phyloP scores from a whole-genome alignment of 768 basidiomycete species.

The Mycena chlorophos region DNA sequence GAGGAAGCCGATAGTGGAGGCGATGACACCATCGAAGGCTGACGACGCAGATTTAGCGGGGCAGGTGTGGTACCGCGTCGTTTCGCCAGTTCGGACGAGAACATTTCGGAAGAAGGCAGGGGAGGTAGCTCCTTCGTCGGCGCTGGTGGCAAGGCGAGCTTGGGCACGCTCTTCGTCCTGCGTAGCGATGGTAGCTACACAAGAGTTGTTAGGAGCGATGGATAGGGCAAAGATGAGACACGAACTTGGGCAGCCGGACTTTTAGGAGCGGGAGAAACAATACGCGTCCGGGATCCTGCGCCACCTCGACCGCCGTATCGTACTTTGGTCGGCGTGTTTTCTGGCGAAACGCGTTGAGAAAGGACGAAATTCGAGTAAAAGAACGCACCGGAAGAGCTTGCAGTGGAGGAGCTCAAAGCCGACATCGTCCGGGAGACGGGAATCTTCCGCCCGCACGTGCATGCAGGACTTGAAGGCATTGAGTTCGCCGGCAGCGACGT shows the following conservation, averaged over 20 bases:
- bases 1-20: slow-evolving; percentile 9
- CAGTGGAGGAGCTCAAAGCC: not conserved
- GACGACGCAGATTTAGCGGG: not conserved
- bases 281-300: not conserved
- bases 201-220: not conserved
- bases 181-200: not conserved
- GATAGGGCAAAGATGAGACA: not conserved
- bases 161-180: not conserved
- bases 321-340: not conserved
- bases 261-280: not conserved
- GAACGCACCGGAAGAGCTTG: not conserved
- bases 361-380: too few relatives aligned
- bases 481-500: not conserved
- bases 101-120: not conserved
- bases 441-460: not conserved
- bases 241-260: not conserved
- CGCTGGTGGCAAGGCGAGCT: not conserved
- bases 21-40: not conserved
- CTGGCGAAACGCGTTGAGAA: too few relatives aligned
- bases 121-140: not conserved
- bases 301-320: not conserved
- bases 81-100: not conserved
- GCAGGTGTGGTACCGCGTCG: not conserved
- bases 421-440: not conserved
- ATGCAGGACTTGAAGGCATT: not conserved